These are phyloP conservation scores for Neoascochyta sp. DNA, from an alignment of 2,329 filamentous ascomycete species.

Conservation along the genomic window DNA sequence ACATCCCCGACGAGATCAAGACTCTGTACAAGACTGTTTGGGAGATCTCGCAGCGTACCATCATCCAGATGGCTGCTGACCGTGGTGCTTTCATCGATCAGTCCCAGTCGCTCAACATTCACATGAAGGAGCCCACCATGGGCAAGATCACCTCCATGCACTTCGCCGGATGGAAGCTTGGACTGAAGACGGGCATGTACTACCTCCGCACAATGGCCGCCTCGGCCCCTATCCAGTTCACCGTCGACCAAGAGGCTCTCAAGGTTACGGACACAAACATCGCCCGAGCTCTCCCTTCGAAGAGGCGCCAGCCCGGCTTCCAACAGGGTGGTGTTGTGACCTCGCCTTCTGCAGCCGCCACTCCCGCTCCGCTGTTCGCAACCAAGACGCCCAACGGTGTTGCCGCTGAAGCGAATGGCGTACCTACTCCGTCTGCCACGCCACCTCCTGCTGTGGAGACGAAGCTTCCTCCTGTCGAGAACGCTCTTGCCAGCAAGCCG, in stretches of 20 bases:
- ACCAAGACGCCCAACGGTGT: constrained; percentile 51
- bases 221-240: constrained; percentile 96
- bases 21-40: constrained; percentile 98
- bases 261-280: constrained; percentile 80
- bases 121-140: constrained; percentile 99
- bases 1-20: constrained; percentile 94
- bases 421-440: constrained; percentile 66
- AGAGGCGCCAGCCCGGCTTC: constrained; percentile 58
- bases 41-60: constrained; percentile 95
- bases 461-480: constrained; percentile 50
- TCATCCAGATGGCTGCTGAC: constrained; percentile 97
- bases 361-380: constrained; percentile 65
- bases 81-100: constrained; percentile 98
- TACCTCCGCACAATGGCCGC: constrained; percentile 98
- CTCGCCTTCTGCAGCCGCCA: constrained; percentile 54
- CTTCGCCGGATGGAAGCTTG: constrained; percentile 98
- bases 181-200: constrained; percentile 99
- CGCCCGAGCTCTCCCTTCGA: constrained; percentile 58
- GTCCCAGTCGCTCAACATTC: constrained; percentile 98
- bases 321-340: constrained; percentile 17
- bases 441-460: constrained; percentile 55
- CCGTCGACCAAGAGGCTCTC: constrained; percentile 93
- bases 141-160: constrained; percentile 99
- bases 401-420: constrained; percentile 50
- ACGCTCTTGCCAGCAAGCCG: constrained; percentile 58